Percentiles rank a stretch among this genome's conserved stretches.
These are phyloP conservation scores for Ceratocystiopsis brevicomis DNA, from an alignment of 2,329 filamentous ascomycete species.

Conservation along the genomic window DNA sequence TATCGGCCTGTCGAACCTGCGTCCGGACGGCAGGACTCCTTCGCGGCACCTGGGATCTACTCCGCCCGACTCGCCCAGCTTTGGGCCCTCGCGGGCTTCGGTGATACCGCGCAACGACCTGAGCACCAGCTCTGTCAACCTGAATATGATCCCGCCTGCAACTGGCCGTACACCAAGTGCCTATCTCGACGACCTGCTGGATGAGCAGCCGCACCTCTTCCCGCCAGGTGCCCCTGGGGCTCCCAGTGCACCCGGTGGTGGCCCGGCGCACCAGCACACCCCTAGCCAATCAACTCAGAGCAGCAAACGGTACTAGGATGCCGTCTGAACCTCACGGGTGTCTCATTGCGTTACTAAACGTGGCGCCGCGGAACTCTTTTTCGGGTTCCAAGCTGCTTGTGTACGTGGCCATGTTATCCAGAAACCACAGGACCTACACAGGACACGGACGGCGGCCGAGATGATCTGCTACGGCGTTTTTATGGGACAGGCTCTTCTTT, in stretches of 20 bases:
- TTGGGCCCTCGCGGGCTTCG: slow-evolving; percentile 22
- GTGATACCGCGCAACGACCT: slow-evolving; percentile 9
- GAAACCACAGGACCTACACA: no score
- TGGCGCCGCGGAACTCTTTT: no score
- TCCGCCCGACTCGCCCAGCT: slow-evolving; percentile 46
- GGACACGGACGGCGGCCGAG: no score
- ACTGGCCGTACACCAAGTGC: slow-evolving; percentile 67
- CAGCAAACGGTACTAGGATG: slow-evolving; percentile 6
- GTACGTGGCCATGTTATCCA: no score
- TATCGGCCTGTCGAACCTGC: slow-evolving; percentile 42
- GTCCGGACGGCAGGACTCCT: slow-evolving; percentile 23
- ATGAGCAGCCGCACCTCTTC: slow-evolving; percentile 43
- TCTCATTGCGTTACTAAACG: background rate
- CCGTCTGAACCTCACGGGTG: background rate
- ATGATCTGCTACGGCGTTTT: no score
- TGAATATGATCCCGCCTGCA: slow-evolving; percentile 42
- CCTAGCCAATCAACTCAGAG: slow-evolving; percentile 12
- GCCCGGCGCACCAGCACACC: slow-evolving; percentile 11
- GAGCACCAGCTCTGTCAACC: slow-evolving; percentile 48
- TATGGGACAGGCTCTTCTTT: no score
- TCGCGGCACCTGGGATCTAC: slow-evolving; percentile 27
- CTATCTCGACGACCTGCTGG: slow-evolving; percentile 77
- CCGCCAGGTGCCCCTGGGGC: slow-evolving; percentile 17
- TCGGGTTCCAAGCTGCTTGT: no score
- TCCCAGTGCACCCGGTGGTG: background rate